Percentiles rank a stretch among this genome's conserved stretches.
These are phyloP conservation scores for Plasmodium coatneyi DNA, from an alignment of 169 alveolate species.

Conservation along the genomic window DNA sequence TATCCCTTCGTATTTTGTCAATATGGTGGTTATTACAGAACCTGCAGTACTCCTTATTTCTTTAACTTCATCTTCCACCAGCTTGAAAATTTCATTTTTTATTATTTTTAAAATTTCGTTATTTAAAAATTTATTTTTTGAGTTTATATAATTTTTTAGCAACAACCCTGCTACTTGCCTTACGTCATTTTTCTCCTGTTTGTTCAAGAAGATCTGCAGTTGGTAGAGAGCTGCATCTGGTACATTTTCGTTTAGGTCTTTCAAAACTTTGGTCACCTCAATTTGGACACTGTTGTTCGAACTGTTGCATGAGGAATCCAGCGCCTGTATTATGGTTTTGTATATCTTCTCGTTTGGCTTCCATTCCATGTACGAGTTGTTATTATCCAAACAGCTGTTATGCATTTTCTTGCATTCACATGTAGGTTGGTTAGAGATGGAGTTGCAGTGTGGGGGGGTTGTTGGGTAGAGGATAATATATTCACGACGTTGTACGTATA, in stretches of 20 bases:
- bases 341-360: slow-evolving; percentile 69
- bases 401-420: slow-evolving; percentile 70
- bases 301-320: slow-evolving; percentile 46
- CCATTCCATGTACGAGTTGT: slow-evolving; percentile 68
- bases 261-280: slow-evolving; percentile 69
- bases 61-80: slow-evolving; percentile 76
- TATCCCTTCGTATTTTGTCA: slow-evolving; percentile 81
- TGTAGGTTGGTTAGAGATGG: neutral
- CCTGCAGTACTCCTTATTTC: slow-evolving; percentile 84
- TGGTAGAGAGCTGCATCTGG: slow-evolving; percentile 72
- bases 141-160: slow-evolving; percentile 79
- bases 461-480: neutral
- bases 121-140: slow-evolving; percentile 74
- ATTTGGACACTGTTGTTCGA: slow-evolving; percentile 61
- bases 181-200: slow-evolving; percentile 77
- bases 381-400: slow-evolving; percentile 46
- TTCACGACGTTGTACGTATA: neutral
- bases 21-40: slow-evolving; percentile 81
- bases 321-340: slow-evolving; percentile 39
- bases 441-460: neutral
- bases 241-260: slow-evolving; percentile 71
- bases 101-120: slow-evolving; percentile 69
- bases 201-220: slow-evolving; percentile 60
- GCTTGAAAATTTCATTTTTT: slow-evolving; percentile 56
- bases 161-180: slow-evolving; percentile 87